Conservation (phyloP, 441 rosid species). For the Melastoma candidum region DNA sequence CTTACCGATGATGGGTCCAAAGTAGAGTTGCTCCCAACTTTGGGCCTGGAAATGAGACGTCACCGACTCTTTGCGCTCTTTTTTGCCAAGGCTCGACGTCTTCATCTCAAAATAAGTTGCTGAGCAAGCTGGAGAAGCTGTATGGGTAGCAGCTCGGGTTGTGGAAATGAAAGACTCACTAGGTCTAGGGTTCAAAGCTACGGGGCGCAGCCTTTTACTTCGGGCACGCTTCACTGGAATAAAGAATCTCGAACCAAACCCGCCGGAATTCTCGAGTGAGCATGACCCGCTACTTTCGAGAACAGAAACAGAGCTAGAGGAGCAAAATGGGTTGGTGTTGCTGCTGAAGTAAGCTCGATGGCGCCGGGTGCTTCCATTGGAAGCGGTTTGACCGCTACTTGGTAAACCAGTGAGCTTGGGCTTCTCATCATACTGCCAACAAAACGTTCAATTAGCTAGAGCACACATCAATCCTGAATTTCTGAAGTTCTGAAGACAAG, state of each 20-base stretch:
- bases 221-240: constrained; percentile 69
- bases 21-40: constrained; percentile 17
- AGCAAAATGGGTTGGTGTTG: constrained; percentile 30
- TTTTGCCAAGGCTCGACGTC: constrained; percentile 13
- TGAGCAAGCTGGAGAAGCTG: constrained; percentile 28
- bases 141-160: constrained; percentile 15
- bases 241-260: constrained; percentile 20
- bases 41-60: constrained; percentile 23
- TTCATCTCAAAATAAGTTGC: constrained; percentile 26
- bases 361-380: constrained; percentile 17
- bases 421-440: constrained; percentile 25
- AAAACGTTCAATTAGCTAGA: too few relatives aligned
- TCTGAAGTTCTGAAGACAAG: too few relatives aligned
- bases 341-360: constrained; percentile 29
- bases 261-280: constrained; percentile 35
- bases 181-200: constrained; percentile 20
- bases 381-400: constrained; percentile 29
- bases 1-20: constrained; percentile 18
- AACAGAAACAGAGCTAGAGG: constrained; percentile 73
- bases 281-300: constrained; percentile 61
- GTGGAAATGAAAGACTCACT: constrained; percentile 20
- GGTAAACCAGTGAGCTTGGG: constrained; percentile 31
- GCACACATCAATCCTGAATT: too few relatives aligned
- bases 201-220: constrained; percentile 56
- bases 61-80: constrained; percentile 31